Percentiles rank a stretch among this genome's conserved stretches.
phyloP scores from a whole-genome alignment of 1,284 basidiomycete species.

The Malassezia arunalokei region DNA sequence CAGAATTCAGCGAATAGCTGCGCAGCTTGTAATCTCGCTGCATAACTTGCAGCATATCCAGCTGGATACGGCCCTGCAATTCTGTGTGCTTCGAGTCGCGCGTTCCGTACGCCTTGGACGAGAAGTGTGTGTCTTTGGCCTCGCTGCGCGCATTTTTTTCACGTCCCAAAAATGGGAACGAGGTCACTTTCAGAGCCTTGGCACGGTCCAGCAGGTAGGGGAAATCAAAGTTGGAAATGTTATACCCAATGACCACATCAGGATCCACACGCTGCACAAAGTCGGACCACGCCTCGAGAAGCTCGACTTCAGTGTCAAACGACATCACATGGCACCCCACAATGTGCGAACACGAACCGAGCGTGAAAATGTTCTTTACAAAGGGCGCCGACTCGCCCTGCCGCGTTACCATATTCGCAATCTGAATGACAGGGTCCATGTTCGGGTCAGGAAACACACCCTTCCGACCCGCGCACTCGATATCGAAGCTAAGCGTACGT shows the following conservation, averaged over 20 bases:
- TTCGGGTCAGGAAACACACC: conserved; percentile 42
- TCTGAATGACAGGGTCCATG: conserved; percentile 44
- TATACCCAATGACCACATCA: conserved; percentile 45
- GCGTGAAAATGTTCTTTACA: conserved; percentile 44
- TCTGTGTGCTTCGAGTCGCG: conserved; percentile 45
- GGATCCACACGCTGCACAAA: conserved; percentile 43
- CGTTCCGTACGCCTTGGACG: conserved; percentile 45
- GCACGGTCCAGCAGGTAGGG: conserved; percentile 45
- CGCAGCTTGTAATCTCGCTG: conserved; percentile 46
- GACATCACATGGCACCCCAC: conserved; percentile 42
- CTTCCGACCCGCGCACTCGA: conserved; percentile 45
- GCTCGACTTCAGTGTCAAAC: conserved; percentile 37
- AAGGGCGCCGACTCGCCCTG: conserved; percentile 42
- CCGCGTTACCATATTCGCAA: conserved; percentile 46
- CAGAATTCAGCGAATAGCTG: conserved; percentile 43
- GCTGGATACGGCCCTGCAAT: conserved; percentile 42
- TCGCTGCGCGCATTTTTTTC: conserved; percentile 39
- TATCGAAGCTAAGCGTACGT: conserved; percentile 44
- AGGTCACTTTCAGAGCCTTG: conserved; percentile 37
- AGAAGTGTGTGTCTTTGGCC: conserved; percentile 45
- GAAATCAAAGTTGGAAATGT: conserved; percentile 46
- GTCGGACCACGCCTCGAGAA: conserved; percentile 41
- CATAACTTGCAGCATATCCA: conserved; percentile 47
- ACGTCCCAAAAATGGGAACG: conserved; percentile 42
- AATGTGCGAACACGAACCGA: conserved; percentile 43